Base-by-base conservation (phyloP, 768 basidiomycete genomes). In the Amanita thiersii region DNA sequence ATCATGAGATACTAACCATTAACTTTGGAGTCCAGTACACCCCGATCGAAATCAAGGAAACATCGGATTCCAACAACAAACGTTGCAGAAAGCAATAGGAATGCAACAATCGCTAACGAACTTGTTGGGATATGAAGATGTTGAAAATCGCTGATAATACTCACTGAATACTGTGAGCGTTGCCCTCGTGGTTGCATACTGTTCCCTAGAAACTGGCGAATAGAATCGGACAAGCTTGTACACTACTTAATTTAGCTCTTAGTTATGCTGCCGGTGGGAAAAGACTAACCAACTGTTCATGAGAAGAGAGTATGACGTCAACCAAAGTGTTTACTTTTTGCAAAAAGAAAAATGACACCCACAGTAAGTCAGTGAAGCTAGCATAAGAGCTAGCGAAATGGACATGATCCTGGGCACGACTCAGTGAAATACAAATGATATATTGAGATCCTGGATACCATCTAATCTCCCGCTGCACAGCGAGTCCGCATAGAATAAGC, bases 171-270 rank as follows among this genome's bases (percentile, higher is more conserved):
- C 70, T 3, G 86, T 87, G 9, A 91, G 64, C 5, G 88, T 86
- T 39, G 77, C 80, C 39, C 87, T 71, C 14, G 87, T 89, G n/a
- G 84, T 77, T 17, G 58, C 51, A 52, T 91, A 91, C 48, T 71
- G 65, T 1, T 29, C 49, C 34, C 58, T 49, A 5, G 82, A 77
- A 3, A 52, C 47, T 3, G 86, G 84, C 18, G 75, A 62, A 55
- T 85, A 91, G 64, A 90, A 86, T 15, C 88, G 79, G 46, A 81
- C 75, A n/a, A 91, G 71, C 54, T 91, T 91, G 59, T 82, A 91
- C 37, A 90, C 83, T 88, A 44, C 10, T 38, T 14, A 28, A 15
- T 11, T 15, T 21, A 50, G 29, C 46, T 20, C 21, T 32, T 10
- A 35, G 17, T 12, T 9, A 5, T 21, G 21, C 14, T 8, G 14